Base-by-base conservation (phyloP, 495 filamentous ascomycete genomes). In the Pyrenula aspistea region DNA sequence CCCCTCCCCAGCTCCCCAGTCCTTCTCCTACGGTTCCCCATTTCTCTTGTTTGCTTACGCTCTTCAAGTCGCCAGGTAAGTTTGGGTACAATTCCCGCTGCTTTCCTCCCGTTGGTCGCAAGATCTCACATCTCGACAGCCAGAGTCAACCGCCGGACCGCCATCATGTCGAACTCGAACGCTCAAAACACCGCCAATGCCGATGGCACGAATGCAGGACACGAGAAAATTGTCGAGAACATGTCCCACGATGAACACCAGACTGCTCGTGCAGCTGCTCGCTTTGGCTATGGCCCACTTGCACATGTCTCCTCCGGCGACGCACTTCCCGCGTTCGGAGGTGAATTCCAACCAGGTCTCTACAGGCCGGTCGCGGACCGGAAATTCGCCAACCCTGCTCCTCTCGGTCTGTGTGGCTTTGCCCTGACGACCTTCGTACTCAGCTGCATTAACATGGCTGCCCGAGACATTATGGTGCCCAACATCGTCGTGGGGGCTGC, bases 391-490 rank as follows among this genome's bases (percentile, higher is more conserved):
- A 92, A 92, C 70, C 88, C 89, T 22, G 91, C 88, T 51, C 91
- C 92, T 47, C 79, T 96, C 48, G 88, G 88, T 62, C 81, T 93
- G 57, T 80, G 75, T 55, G 93, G 88, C 77, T 97, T 97, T 80
- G 93, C 92, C 59, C 76, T 96, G 66, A 97, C 92, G 56, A 96
- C 93, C 53, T 96, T 96, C 71, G 86, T 96, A 25, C 80, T 98
- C 55, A 90, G 88, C 48, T 72, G 82, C 56, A 80, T 97, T 77
- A 97, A 96, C 78, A 73, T 90, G 67, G 71, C 77, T 25, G 76
- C 87, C 2, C 81, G 82, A 11, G 73, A 73, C 59, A 71, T 91
- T 56, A 64, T 57, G 2, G 63, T 60, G 21, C 86, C 85, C 55
- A 89, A 84, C 68, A 77, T 92, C 50, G 86, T 84, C 20, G 75